Conservation (phyloP, 805 yeast species). For the Saccharomyces eubayanus region DNA sequence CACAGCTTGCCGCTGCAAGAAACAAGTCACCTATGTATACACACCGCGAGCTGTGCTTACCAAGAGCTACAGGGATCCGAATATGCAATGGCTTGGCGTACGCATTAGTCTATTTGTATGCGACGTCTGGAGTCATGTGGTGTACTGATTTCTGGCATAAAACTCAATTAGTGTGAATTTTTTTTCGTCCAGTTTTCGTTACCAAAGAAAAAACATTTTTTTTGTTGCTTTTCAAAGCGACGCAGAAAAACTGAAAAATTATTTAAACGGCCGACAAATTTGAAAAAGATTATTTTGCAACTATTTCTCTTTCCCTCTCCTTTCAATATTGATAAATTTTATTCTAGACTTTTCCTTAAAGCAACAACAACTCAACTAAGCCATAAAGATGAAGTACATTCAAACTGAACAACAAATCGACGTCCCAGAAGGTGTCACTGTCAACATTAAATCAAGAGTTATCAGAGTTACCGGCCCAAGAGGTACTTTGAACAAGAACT, state of each 20-base stretch:
- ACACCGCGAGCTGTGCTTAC: neutral
- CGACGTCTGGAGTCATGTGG: neutral
- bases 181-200: neutral
- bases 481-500: constrained; percentile 84
- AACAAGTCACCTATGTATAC: too few relatives aligned
- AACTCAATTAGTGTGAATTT: too few relatives aligned
- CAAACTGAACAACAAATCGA: constrained; percentile 78
- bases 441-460: constrained; percentile 83
- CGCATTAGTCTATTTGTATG: neutral
- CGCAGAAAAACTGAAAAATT: neutral
- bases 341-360: too few relatives aligned
- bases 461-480: constrained; percentile 95
- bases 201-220: neutral
- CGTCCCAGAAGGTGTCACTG: constrained; percentile 88
- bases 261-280: neutral
- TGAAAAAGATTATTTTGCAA: neutral
- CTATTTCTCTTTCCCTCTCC: neutral
- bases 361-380: neutral
- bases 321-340: neutral
- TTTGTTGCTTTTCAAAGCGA: neutral
- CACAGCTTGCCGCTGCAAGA: too few relatives aligned
- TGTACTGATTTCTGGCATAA: neutral
- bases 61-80: neutral
- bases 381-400: constrained; percentile 61
- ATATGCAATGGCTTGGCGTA: neutral